phyloP scores from a whole-genome alignment of 768 basidiomycete genomes.

The Rhodotorula diobovata region DNA sequence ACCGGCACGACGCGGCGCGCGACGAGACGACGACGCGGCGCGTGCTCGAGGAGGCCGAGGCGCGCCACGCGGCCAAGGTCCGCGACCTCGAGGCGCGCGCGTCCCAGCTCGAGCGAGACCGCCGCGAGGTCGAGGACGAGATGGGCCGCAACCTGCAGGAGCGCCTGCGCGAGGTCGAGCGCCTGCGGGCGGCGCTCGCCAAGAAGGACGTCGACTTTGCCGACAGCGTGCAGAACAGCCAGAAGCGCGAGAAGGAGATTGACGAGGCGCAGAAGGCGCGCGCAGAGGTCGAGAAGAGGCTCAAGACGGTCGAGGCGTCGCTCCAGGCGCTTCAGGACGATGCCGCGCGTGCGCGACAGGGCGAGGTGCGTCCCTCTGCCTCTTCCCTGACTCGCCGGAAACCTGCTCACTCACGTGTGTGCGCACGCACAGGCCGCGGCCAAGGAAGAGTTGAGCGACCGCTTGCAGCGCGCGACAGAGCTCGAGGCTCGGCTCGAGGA shows the following conservation, averaged over 20 bases:
- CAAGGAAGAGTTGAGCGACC: conserved; percentile 55
- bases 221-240: conserved; percentile 66
- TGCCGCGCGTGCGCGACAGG: conserved; percentile 55
- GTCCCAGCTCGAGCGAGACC: conserved; percentile 67
- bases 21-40: conserved; percentile 54
- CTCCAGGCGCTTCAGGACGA: conserved; percentile 54
- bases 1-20: conserved; percentile 56
- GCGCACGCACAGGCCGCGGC: conserved; percentile 49
- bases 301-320: conserved; percentile 47
- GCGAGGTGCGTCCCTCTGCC: conserved; percentile 57
- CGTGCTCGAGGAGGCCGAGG: conserved; percentile 65
- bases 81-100: conserved; percentile 66
- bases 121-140: conserved; percentile 78
- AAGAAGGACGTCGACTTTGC: conserved; percentile 42
- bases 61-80: conserved; percentile 49
- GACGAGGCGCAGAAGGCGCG: conserved; percentile 56
- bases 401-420: not conserved
- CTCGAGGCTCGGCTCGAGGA: conserved; percentile 72
- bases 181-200: conserved; percentile 38
- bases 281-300: conserved; percentile 47
- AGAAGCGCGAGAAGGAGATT: conserved; percentile 62
- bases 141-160: conserved; percentile 71
- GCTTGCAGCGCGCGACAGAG: conserved; percentile 53
- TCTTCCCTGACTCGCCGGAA: not conserved
- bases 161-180: conserved; percentile 42